Base-by-base conservation (phyloP, 768 basidiomycete genomes). In the Exsudoporus frostii region DNA sequence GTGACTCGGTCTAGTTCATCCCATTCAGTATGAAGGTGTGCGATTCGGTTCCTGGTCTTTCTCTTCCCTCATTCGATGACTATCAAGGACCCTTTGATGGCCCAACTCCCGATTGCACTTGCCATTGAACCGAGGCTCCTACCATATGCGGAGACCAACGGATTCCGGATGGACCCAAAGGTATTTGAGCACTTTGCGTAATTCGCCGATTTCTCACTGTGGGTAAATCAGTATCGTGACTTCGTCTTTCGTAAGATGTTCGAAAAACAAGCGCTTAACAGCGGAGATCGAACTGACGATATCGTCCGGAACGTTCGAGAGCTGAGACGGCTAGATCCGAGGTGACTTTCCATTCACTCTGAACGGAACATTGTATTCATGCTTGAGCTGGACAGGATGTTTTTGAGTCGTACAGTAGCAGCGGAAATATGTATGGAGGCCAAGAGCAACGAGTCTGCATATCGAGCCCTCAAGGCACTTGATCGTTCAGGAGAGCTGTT, bases 221-320 rank as follows among this genome's bases (percentile, higher is more conserved):
- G 39, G 15, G 19, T 25, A 24, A 48, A 48, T 32, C 55, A 90
- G 87, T 88, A 90, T 66, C 86, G 88, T 42, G 84, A 90, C 64
- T 91, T 90, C 61, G 83, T 91, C n/a, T 90, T 91, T 65, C 85
- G 89, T 43, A 89, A 89, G 67, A 90, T 90, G 81, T 90, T 90
- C 57, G 86, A 89, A 67, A 80, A 82, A 56, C 66, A 68, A 58
- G 53, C 71, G 36, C 66, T 72, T 7, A 71, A 78, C 20, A 77
- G 75, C 51, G 84, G 83, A 17, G 75, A 75, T 24, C 76, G 78
- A 38, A 73, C 79, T 13, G 79, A 83, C 34, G 86, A 88, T 47
- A 86, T 90, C 47, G 76, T 82, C 13, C 72, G 76, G 17, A 89
- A 89, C 62, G 85, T 90, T 30, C 79, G 81, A 59, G 87, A 88